Evolutionary conservation across 2,329 filamentous ascomycete genomes (phyloP).

Genomic region (Colletotrichum somersetense): DNA sequence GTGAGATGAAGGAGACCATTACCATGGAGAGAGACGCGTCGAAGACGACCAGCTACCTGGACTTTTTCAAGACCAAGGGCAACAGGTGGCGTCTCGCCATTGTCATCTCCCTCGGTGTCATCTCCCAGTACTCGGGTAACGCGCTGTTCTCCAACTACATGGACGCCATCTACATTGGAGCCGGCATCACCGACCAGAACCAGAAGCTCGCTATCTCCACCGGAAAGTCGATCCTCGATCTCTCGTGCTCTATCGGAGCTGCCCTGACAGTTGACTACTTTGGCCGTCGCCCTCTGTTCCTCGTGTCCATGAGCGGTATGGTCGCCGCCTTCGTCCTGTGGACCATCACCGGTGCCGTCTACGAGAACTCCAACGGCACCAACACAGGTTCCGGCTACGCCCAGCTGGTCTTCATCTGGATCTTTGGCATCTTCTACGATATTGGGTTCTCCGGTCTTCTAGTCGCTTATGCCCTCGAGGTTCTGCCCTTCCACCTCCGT

Average conservation of each 20-base stretch:
- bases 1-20: constrained; percentile 75
- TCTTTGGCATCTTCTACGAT: constrained; percentile 71
- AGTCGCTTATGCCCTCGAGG: constrained; percentile 69
- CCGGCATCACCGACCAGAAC: constrained; percentile 69
- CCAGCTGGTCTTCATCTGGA: constrained; percentile 70
- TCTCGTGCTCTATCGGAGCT: constrained; percentile 68
- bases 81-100: constrained; percentile 75
- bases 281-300: constrained; percentile 67
- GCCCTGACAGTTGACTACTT: constrained; percentile 64
- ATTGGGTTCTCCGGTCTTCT: constrained; percentile 71
- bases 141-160: constrained; percentile 77
- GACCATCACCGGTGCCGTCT: constrained; percentile 66
- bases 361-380: constrained; percentile 59
- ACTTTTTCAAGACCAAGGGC: constrained; percentile 72
- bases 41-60: constrained; percentile 65
- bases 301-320: constrained; percentile 63
- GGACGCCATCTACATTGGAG: constrained; percentile 70
- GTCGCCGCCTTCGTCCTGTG: constrained; percentile 61
- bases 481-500: constrained; percentile 69
- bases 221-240: constrained; percentile 70
- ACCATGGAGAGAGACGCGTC: constrained; percentile 65
- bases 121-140: constrained; percentile 78
- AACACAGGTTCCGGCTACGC: constrained; percentile 63
- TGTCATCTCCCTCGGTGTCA: constrained; percentile 72
- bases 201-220: constrained; percentile 68